phyloP scores from a whole-genome alignment of 106 monocot genomes.

The Dendrobium huoshanense region DNA sequence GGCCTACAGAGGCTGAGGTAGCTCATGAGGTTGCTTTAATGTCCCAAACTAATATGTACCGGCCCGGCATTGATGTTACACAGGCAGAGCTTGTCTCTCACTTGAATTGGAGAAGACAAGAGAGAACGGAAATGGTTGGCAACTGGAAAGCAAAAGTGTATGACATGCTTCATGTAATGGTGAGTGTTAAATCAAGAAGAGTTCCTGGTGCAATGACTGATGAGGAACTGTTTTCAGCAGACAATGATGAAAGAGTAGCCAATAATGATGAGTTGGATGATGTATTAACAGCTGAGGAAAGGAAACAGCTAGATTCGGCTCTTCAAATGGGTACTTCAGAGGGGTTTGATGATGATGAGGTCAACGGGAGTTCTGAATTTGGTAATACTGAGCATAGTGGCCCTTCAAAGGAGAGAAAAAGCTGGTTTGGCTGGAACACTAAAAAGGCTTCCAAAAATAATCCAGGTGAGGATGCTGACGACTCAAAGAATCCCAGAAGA shows the following conservation, averaged over 20 bases:
- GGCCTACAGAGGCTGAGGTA: conserved; percentile 85
- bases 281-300: conserved; percentile 84
- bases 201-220: conserved; percentile 96
- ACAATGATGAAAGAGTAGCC: conserved; percentile 43
- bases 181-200: conserved; percentile 88
- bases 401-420: conserved; percentile 53
- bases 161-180: conserved; percentile 89
- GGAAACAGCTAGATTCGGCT: conserved; percentile 76
- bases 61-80: conserved; percentile 92
- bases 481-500: conserved; percentile 25
- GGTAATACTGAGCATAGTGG: conserved; percentile 31
- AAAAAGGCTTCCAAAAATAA: conserved; percentile 38
- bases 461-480: conserved; percentile 31
- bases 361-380: conserved; percentile 17
- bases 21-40: conserved; percentile 91
- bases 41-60: conserved; percentile 94
- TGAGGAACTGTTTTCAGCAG: conserved; percentile 74
- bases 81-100: conserved; percentile 87
- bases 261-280: conserved; percentile 63
- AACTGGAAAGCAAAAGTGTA: conserved; percentile 91
- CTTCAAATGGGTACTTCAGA: conserved; percentile 53
- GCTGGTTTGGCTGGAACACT: conserved; percentile 79
- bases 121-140: conserved; percentile 75
- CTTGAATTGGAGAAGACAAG: conserved; percentile 91
- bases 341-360: conserved; percentile 42